Evolutionary conservation across 495 filamentous ascomycete genomes (phyloP).

Genomic region (Talaromyces nanjingensis): DNA sequence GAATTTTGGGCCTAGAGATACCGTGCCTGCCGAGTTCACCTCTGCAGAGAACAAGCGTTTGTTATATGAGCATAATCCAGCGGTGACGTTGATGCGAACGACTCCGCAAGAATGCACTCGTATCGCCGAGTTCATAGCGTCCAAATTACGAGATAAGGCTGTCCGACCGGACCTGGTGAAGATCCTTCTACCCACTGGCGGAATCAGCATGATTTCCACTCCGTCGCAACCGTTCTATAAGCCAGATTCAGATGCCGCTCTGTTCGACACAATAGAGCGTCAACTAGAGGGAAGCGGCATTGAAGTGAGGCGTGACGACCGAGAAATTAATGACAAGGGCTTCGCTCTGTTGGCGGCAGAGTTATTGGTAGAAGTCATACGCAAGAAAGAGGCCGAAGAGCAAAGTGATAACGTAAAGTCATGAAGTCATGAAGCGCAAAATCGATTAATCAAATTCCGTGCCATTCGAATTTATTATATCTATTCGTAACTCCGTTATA

Average conservation of each 20-base stretch:
- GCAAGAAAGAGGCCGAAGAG: not conserved
- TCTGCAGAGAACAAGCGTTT: slow-evolving; percentile 23
- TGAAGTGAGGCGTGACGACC: slow-evolving; percentile 23
- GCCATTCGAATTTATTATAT: not conserved
- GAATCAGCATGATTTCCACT: slow-evolving; percentile 37
- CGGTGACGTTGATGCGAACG: slow-evolving; percentile 58
- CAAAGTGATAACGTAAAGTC: not conserved
- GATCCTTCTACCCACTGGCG: slow-evolving; percentile 51
- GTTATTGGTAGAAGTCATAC: slow-evolving; percentile 15
- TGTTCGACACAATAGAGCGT: slow-evolving; percentile 38
- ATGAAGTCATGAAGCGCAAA: not conserved
- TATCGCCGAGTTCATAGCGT: slow-evolving; percentile 46
- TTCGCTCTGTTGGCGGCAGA: slow-evolving; percentile 29
- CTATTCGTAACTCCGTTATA: too few species aligned
- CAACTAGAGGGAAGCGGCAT: slow-evolving; percentile 33
- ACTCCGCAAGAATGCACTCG: slow-evolving; percentile 42
- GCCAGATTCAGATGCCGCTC: slow-evolving; percentile 32
- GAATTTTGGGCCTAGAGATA: slow-evolving; percentile 53
- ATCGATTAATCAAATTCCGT: not conserved
- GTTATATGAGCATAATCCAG: slow-evolving; percentile 58
- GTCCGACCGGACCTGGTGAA: slow-evolving; percentile 31
- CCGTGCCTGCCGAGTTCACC: slow-evolving; percentile 42
- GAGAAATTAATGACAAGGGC: slow-evolving; percentile 38
- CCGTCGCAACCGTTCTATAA: slow-evolving; percentile 34
- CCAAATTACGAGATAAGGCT: slow-evolving; percentile 37